These are phyloP conservation scores for Blastobotrys capitulatus DNA, from an alignment of 1,139 yeast genomes.

Conservation along the genomic window DNA sequence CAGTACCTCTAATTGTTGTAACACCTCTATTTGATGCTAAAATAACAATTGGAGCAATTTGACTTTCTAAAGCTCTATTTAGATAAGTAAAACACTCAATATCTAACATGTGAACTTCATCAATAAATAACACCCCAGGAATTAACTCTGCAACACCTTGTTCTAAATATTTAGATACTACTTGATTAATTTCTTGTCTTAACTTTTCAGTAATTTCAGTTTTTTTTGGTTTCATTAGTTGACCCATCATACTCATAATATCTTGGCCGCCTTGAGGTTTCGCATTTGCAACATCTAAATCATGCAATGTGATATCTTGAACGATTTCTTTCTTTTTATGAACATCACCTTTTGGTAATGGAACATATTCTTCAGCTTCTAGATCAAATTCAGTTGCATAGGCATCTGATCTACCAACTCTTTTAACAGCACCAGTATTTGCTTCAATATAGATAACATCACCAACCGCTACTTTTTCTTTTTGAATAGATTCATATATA, in stretches of 20 bases:
- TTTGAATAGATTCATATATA: slow-evolving; percentile 91
- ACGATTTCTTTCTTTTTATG: slow-evolving; percentile 98
- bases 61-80: slow-evolving; percentile 86
- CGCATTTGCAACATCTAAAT: slow-evolving; percentile 92
- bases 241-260: slow-evolving; percentile 98
- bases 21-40: slow-evolving; percentile 93
- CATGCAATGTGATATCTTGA: slow-evolving; percentile 95
- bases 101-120: slow-evolving; percentile 97
- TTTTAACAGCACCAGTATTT: slow-evolving; percentile 93
- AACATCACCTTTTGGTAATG: slow-evolving; percentile 97
- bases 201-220: slow-evolving; percentile 98
- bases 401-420: slow-evolving; percentile 98
- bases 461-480: slow-evolving; percentile 90
- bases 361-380: slow-evolving; percentile 98
- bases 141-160: slow-evolving; percentile 98
- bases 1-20: slow-evolving; percentile 89
- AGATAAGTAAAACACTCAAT: slow-evolving; percentile 92
- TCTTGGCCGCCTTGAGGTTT: slow-evolving; percentile 99
- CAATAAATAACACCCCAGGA: slow-evolving; percentile 96
- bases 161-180: slow-evolving; percentile 91
- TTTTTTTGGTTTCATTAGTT: slow-evolving; percentile 88
- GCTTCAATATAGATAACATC: slow-evolving; percentile 97
- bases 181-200: slow-evolving; percentile 89
- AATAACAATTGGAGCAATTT: slow-evolving; percentile 91
- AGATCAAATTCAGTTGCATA: slow-evolving; percentile 97